Base-by-base conservation (phyloP, 1,284 basidiomycete genomes). In the Moesziomyces parantarcticus region DNA sequence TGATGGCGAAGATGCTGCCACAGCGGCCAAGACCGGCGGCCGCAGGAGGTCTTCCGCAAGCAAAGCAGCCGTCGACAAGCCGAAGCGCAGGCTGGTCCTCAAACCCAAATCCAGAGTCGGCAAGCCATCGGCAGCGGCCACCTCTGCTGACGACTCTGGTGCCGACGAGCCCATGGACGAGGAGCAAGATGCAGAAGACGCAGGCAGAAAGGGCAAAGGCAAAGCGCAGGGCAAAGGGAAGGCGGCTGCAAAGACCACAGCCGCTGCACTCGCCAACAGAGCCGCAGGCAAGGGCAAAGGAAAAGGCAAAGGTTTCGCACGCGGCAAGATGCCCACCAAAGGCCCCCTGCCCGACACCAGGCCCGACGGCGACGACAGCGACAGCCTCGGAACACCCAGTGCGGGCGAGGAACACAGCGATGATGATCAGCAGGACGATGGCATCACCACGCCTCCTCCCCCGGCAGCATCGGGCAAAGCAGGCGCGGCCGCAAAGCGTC, bases 401-500 rank as follows among this genome's bases (percentile, higher is more conserved):
- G 56, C 44, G 9, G 66, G 56, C 25, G 72, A 75, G 36, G 56
- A 66, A 8, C 58, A 55, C 45, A 55, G 50, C 44, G 58, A 55
- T 14, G 58, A 50, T 1, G 58, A 50, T 1, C 54, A 61, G 20
- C 42, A 61, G 18, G 71, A 57, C 25, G 60, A 74, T 23, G 56
- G 52, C 46, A 59, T 58, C 39, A 51, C 61, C 21, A 58, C 54
- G n/a, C 45, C 61, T 13, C 64, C 56, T 23, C 51, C 55, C 3
- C 58, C 59, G 13, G 29, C 29, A 10, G 11, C 29, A 29, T n/a
- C n/a, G n/a, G 34, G 43, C 49, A 59, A 52, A 18, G n/a, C 40
- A 22, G 13, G 34, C 32, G 44, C 53, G 22, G 18, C 57, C 18
- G 67, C 58, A 16, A 70, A 62, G 44, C 91, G 90, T 82, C 84